Evolutionary conservation across 1,284 basidiomycete genomes (phyloP), one percentile per base, ranked within the genome.

Genomic region (Termitomyces sp.): DNA sequence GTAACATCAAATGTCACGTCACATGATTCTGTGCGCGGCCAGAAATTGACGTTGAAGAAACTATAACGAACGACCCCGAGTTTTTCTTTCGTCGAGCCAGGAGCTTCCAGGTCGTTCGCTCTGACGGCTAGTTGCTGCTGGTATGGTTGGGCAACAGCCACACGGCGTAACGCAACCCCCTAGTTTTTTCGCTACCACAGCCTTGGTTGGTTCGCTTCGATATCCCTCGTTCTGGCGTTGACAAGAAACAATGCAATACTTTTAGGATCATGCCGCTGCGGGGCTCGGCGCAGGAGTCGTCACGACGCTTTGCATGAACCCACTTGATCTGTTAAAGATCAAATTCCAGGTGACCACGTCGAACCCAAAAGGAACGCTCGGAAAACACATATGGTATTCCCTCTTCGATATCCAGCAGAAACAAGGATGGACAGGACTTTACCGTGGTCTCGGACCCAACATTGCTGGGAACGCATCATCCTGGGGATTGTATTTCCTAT

Each of bases 401-500:
- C 70, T 98, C 56, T 77, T 77, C 38, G 84, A 85, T 56, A 94
- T 98, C 45, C 84, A 92, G 33, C 75, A 73, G 31, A 73, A 78
- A 36, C 84, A 93, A 59, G 95, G 96, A 6, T 90, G 85, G 84
- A 80, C 73, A 60, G 96, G 95, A 0, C 76, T 99, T 49, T 98
- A 98, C 70, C 82, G 96, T 56, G 96, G 96, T 10, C 75, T 99
- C 28, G 82, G 85, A 2, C 86, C 95, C 1, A 99, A 99, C 67
- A 82, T 98, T 43, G 91, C 92, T 0, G 96, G 97, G 17, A 98
- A 98, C 64, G 94, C 95, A n/a, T 86, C 90, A 5, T 95, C 92
- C 64, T 99, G 96, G 96, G 96, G 97, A 0, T 73, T 98, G 31
- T 99, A 99, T 72, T 99, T 99, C 73, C 80, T 98, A 58, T 97